phyloP scores from a whole-genome alignment of 768 basidiomycete genomes.

The Lentinula aciculospora region DNA sequence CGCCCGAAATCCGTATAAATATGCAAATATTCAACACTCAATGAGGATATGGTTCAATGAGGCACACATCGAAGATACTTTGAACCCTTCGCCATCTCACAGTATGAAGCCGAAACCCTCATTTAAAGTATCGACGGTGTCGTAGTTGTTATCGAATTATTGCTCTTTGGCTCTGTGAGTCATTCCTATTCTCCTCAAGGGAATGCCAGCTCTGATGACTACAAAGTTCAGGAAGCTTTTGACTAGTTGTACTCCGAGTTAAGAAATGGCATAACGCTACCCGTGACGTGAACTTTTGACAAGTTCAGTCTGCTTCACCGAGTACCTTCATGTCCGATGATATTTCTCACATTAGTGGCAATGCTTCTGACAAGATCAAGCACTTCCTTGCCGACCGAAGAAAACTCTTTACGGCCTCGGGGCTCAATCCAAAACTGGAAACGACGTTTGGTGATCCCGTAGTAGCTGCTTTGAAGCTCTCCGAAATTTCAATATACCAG shows the following conservation, averaged over 20 bases:
- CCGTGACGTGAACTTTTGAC: not conserved
- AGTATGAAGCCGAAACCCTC: too few relatives aligned
- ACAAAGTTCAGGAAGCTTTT: not conserved
- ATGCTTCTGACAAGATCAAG: conserved; percentile 7
- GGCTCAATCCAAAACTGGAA: not conserved
- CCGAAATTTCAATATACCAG: not conserved
- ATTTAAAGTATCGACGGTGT: too few relatives aligned
- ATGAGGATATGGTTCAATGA: too few relatives aligned
- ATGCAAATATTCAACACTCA: too few relatives aligned
- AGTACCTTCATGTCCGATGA: not conserved
- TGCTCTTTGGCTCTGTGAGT: too few relatives aligned
- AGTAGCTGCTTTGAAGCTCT: not conserved
- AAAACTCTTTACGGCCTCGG: not conserved
- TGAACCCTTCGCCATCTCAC: too few relatives aligned
- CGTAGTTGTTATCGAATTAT: too few relatives aligned
- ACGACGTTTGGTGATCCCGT: not conserved
- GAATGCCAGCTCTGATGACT: not conserved
- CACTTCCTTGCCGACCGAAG: not conserved
- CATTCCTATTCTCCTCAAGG: not conserved
- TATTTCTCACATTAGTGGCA: conserved; percentile 3
- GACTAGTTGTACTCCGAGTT: not conserved
- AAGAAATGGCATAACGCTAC: not conserved
- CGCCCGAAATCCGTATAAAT: too few relatives aligned
- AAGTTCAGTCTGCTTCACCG: not conserved
- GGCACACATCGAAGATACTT: too few relatives aligned